Conservation (phyloP, 768 basidiomycete genomes). For the Agrocybe chaxingu region DNA sequence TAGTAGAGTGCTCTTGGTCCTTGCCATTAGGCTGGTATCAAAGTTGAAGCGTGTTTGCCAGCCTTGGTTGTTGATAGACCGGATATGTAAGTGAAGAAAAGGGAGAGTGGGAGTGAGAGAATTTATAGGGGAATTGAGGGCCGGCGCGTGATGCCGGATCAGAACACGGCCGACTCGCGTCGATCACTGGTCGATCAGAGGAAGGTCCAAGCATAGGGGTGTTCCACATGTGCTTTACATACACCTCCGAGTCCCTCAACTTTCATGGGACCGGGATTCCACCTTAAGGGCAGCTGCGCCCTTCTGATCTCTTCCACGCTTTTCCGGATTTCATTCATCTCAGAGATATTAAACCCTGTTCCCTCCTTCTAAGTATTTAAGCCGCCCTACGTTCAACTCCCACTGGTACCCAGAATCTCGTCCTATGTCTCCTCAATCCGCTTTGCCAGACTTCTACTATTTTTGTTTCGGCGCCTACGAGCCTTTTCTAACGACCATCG, state of each 20-base stretch:
- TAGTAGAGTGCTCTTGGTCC: constrained; percentile 56
- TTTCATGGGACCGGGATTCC: not conserved
- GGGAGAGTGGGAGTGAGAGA: not conserved
- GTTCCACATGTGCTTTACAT: constrained; percentile 5
- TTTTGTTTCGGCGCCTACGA: constrained; percentile 73
- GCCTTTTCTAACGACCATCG: constrained; percentile 60
- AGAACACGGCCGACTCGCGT: too few species aligned
- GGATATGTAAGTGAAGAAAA: constrained; percentile 41
- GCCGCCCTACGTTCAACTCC: constrained; percentile 2
- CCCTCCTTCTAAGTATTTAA: constrained; percentile 4
- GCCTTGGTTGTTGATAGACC: constrained; percentile 71
- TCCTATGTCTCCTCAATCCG: constrained; percentile 48
- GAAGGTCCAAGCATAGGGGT: not conserved
- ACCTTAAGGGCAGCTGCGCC: not conserved
- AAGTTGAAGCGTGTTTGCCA: constrained; percentile 42
- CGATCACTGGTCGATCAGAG: too few species aligned
- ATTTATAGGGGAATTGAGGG: constrained; percentile 29
- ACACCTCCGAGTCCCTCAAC: not conserved
- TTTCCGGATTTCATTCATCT: not conserved
- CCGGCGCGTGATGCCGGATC: constrained; percentile 19
- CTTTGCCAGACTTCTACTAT: constrained; percentile 73
- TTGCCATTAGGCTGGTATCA: constrained; percentile 70
- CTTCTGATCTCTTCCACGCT: not conserved
- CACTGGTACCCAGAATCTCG: constrained; percentile 7
- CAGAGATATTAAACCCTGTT: constrained; percentile 1